These are phyloP conservation scores for Mycosarcoma mackinlayi DNA, from an alignment of 1,284 basidiomycete species.

Conservation along the genomic window DNA sequence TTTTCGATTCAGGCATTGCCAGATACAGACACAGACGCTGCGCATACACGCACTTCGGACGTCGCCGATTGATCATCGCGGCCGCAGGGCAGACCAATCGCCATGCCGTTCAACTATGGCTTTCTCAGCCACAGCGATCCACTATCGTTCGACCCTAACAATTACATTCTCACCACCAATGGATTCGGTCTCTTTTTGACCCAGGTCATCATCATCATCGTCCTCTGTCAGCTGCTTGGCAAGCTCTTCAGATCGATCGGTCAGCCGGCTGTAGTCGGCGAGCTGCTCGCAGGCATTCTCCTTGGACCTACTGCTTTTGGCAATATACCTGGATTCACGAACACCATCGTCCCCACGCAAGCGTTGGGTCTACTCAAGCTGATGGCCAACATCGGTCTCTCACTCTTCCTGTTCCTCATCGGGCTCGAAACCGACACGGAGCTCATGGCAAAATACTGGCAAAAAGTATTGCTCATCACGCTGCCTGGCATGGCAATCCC, in stretches of 20 bases:
- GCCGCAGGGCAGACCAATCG: not conserved
- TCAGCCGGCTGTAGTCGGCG: conserved; percentile 52
- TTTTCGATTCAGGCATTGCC: no score
- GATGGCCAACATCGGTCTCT: conserved; percentile 47
- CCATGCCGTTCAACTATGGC: conserved; percentile 36
- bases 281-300: conserved; percentile 51
- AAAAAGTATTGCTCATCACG: conserved; percentile 51
- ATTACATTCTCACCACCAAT: conserved; percentile 41
- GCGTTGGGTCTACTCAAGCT: conserved; percentile 47
- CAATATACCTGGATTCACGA: conserved; percentile 53
- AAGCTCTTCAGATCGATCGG: conserved; percentile 40
- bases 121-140: conserved; percentile 49
- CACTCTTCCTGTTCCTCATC: conserved; percentile 55
- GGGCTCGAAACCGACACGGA: conserved; percentile 59
- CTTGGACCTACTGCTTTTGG: conserved; percentile 53
- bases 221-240: conserved; percentile 47
- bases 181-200: conserved; percentile 52
- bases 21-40: no score
- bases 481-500: conserved; percentile 58
- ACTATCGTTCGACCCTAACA: conserved; percentile 41
- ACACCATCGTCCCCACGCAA: conserved; percentile 38
- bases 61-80: not conserved
- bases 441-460: conserved; percentile 53
- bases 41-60: not conserved
- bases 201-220: conserved; percentile 52